Base-by-base conservation (phyloP, 805 yeast genomes). In the Blastobotrys muscicola region DNA sequence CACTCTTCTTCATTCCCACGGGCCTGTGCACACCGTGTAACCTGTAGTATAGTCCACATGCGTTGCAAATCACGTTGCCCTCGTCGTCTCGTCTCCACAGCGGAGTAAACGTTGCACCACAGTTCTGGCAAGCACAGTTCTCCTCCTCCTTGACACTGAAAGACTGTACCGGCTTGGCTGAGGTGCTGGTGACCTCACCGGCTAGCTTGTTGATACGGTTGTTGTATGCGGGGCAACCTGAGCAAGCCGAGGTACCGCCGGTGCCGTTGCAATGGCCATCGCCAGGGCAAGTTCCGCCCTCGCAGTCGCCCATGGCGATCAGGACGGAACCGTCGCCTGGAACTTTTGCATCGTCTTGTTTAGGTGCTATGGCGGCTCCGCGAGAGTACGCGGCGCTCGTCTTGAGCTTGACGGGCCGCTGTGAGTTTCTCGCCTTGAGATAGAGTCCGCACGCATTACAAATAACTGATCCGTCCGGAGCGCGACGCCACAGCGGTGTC, bases 391-490 rank as follows among this genome's bases (percentile, higher is more conserved):
- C 33, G 4, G 33, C 23, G 12, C 23, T 13, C 38, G 29, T 23
- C 53, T 78, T 78, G 53, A 80, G 64, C 52, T 78, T 72, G 10
- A 77, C 76, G 0, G 90, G 90, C 34, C 90, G 65, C 48, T 77
- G 75, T 14, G 78, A 67, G 51, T 78, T 70, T 48, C 83, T 53
- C n/a, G 72, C 76, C 43, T 78, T 70, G 33, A 72, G 66, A 52
- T 78, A 90, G 44, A 90, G 69, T 0, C 98, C 98, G 67, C 98
- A 90, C 0, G 98, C 98, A 61, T 90, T 90, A 67, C 98, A 90
- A 44, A 90, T 69, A 0, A 94, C 90, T 57, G 86, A 82, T 1
- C 96, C 97, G 46, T 82, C 82, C 0, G 94, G 89, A 45, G 90
- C 87, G 43, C 97, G 70, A 53, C 98, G 72, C 98, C 98, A 90